Conservation (phyloP, 2,329 filamentous ascomycete genomes). For the Scedosporium dehoogii region DNA sequence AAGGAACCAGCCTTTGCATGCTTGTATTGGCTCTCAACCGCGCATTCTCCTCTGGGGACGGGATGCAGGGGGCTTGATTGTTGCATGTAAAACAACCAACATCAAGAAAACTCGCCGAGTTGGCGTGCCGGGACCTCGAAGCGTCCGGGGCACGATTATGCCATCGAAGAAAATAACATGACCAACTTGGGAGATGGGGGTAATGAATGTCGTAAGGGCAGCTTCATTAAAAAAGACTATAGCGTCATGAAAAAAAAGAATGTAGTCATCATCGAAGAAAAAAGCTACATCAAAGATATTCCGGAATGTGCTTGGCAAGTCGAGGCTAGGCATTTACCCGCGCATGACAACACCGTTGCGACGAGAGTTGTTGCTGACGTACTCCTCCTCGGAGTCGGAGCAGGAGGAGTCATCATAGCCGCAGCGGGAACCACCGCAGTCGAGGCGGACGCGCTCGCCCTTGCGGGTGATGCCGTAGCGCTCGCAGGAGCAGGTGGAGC, state of each 20-base stretch:
- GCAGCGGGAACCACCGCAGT: slow-evolving; percentile 85
- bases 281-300: not conserved
- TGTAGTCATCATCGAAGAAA: not conserved
- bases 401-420: slow-evolving; percentile 65
- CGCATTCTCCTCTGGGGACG: not conserved
- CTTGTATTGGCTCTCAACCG: not conserved
- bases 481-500: slow-evolving; percentile 80
- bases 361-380: slow-evolving; percentile 41
- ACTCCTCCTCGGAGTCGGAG: slow-evolving; percentile 44
- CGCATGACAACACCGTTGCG: slow-evolving; percentile 53
- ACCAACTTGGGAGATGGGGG: not conserved
- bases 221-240: slow-evolving; percentile 2
- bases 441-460: slow-evolving; percentile 88
- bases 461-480: slow-evolving; percentile 93
- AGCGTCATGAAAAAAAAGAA: slow-evolving; percentile 1
- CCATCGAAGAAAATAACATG: not conserved
- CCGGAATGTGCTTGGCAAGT: not conserved
- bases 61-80: slow-evolving; percentile 3
- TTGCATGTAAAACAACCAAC: slow-evolving; percentile 3
- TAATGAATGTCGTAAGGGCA: not conserved
- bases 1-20: slow-evolving; percentile 2
- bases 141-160: not conserved
- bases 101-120: not conserved
- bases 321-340: slow-evolving; percentile 13
- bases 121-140: not conserved